Conservation (phyloP, 2,329 filamentous ascomycete species). For the Zasmidium cellare region DNA sequence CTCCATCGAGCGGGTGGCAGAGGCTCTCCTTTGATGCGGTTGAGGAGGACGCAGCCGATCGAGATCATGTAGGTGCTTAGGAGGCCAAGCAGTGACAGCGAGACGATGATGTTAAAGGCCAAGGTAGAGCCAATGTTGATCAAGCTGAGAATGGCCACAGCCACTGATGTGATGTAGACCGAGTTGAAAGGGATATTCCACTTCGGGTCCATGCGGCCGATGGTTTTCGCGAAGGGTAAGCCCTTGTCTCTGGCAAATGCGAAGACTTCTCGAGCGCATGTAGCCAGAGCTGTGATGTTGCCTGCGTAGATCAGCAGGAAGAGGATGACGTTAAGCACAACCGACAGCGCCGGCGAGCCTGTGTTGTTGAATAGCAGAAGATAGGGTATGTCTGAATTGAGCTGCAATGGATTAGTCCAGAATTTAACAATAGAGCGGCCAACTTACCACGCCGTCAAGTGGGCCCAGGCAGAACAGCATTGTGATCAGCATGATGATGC, state of each 20-base stretch:
- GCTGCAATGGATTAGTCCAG: constrained; percentile 9
- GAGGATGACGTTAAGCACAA: constrained; percentile 28
- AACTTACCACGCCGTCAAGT: constrained; percentile 27
- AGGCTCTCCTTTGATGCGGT: constrained; percentile 24
- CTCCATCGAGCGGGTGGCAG: constrained; percentile 29
- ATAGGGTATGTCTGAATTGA: constrained; percentile 23
- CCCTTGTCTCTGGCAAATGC: constrained; percentile 45
- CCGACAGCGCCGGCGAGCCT: constrained; percentile 21
- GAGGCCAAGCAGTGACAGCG: constrained; percentile 35
- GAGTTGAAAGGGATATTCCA: constrained; percentile 38
- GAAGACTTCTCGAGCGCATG: constrained; percentile 44
- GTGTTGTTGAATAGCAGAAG: constrained; percentile 32
- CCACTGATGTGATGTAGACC: constrained; percentile 33
- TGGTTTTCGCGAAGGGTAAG: constrained; percentile 35
- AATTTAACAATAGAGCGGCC: background rate
- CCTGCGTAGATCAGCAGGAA: constrained; percentile 29
- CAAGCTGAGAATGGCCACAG: constrained; percentile 34
- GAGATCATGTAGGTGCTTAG: constrained; percentile 39
- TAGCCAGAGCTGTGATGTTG: constrained; percentile 39
- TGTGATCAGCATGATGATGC: constrained; percentile 26
- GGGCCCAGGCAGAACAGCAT: constrained; percentile 34
- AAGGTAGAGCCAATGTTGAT: constrained; percentile 38
- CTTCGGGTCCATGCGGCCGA: constrained; percentile 28
- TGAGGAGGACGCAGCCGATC: constrained; percentile 35
- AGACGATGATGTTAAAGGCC: constrained; percentile 40